Evolutionary conservation across 169 alveolate species (phyloP).

Genomic region (Fabrea salina): DNA sequence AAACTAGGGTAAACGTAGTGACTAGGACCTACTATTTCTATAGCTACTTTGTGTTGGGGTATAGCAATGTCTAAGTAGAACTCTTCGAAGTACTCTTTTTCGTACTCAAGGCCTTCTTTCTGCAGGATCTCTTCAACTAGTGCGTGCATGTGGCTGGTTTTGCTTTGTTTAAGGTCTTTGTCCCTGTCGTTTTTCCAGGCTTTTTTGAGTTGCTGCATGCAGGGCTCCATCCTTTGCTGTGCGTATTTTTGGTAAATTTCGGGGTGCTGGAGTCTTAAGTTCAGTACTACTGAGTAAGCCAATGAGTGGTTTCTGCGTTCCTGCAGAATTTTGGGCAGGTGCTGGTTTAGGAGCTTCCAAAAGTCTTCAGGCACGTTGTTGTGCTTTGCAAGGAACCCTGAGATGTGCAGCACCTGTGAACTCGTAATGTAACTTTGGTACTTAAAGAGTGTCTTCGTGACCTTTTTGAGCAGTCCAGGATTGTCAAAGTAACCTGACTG

Average conservation of each 20-base stretch:
- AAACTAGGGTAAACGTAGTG: background rate
- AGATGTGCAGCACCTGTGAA: background rate
- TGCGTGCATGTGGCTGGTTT: background rate
- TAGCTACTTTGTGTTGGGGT: background rate
- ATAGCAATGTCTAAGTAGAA: conserved; percentile 6
- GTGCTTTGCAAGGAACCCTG: background rate
- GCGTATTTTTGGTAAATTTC: no score
- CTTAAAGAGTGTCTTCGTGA: background rate
- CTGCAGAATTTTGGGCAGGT: no score
- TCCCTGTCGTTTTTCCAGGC: no score
- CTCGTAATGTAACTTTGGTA: background rate
- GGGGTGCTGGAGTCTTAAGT: no score
- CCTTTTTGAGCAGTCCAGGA: background rate
- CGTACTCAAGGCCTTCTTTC: background rate
- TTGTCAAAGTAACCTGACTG: background rate
- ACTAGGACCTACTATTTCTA: conserved; percentile 20
- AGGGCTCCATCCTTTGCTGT: no score
- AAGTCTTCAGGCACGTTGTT: background rate
- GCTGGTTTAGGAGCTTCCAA: no score
- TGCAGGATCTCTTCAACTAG: background rate
- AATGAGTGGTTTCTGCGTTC: no score
- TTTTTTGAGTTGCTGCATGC: no score
- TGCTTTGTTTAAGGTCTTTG: no score
- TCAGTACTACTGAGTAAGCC: no score
- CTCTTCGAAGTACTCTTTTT: conserved; percentile 12